Evolutionary conservation across 202 grass and related monocot genomes (phyloP), one percentile per base, ranked within the genome.

Genomic region (Setaria viridis): DNA sequence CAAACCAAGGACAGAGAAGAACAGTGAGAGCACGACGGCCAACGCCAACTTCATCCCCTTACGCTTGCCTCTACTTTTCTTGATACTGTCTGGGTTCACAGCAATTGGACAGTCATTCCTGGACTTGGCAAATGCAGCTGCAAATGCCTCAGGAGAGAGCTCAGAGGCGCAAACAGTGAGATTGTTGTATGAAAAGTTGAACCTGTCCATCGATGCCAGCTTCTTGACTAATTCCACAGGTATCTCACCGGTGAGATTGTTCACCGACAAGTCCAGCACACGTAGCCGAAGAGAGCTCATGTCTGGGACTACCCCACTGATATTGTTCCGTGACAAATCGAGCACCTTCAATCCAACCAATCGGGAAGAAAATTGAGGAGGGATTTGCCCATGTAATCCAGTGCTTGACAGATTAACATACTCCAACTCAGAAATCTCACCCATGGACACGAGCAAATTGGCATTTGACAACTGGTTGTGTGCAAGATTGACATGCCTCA

Each of bases 171-270:
- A 99, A 14, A 94, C 86, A 43, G 97, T 96, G 66, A 99, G 88
- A 62, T 99, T 99, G 91, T 99, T 99, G 86, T 93, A 96, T 83
- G 97, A 99, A 74, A 99, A 94, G 79, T 99, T 96, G 92, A 99
- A 96, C 39, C 53, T 85, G 56, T 91, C 88, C 88, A 99, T 91
- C 0, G 42, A 74, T 3, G 49, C 17, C 80, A 99, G 55, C 53
- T 88, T 91, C 79, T 93, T 92, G 66, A 94, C 89, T 74, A 99
- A 87, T 21, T 86, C 68, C 80, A 82, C 78, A 29, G 97, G 97
- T 73, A 99, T 91, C 84, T 99, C 90, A 11, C 97, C 93, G 0
- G 93, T 96, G 65, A 99, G 93, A 83, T 96, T 99, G 90, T 99
- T 99, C 56, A 93, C 62, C 0, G 97, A 99, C 85, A 96, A 81